Conservation (phyloP, 352 stramenopile species). For the Globisporangium cystogenes region DNA sequence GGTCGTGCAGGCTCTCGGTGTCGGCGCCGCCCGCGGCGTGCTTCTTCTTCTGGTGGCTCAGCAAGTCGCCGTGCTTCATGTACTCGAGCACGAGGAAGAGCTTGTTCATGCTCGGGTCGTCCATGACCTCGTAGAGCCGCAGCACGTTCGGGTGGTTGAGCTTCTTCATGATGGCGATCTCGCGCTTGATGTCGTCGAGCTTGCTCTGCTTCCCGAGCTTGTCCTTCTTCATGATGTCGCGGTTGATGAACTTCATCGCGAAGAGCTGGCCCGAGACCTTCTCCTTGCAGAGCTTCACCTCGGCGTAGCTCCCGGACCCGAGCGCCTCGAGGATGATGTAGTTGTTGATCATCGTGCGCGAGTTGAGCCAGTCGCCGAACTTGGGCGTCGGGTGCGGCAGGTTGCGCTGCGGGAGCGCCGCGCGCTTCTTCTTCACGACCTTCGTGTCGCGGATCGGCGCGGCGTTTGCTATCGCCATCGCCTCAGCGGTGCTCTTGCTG, state of each 20-base stretch:
- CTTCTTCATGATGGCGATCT: conserved; percentile 98
- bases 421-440: conserved; percentile 80
- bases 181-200: conserved; percentile 85
- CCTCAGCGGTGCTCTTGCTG: conserved; percentile 2
- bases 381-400: conserved; percentile 72
- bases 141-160: conserved; percentile 94
- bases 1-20: conserved; percentile 47
- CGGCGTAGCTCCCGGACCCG: conserved; percentile 84
- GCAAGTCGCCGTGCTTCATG: conserved; percentile 82
- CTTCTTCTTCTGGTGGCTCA: conserved; percentile 75
- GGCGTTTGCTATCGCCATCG: not conserved
- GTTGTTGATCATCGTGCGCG: conserved; percentile 91
- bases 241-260: conserved; percentile 87
- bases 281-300: conserved; percentile 88
- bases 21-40: conserved; percentile 16
- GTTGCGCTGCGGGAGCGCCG: conserved; percentile 66
- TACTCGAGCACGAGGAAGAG: conserved; percentile 98
- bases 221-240: conserved; percentile 84
- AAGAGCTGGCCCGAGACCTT: conserved; percentile 70
- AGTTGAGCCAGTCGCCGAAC: conserved; percentile 83
- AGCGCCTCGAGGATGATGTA: conserved; percentile 89
- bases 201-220: conserved; percentile 78
- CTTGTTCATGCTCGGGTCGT: conserved; percentile 91
- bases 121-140: conserved; percentile 94
- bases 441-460: conserved; percentile 65